Conservation (phyloP, 78 protist species). For the Dictyostelium purpureum region DNA sequence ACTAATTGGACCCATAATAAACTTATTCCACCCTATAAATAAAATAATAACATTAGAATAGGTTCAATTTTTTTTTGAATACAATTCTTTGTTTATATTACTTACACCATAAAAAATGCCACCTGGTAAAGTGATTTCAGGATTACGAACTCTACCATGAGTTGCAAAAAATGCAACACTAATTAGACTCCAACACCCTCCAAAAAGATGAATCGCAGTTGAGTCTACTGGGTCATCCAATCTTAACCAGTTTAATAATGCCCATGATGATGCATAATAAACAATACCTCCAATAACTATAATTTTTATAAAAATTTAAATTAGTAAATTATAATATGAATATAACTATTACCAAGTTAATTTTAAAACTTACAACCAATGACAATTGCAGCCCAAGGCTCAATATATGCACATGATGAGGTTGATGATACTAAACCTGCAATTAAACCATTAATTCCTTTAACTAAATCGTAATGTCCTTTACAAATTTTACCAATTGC, state of each 20-base stretch:
- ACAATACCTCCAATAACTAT: constrained; percentile 59
- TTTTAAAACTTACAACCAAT: constrained; percentile 19
- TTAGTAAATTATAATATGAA: not conserved
- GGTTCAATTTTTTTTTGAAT: not conserved
- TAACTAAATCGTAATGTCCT: constrained; percentile 64
- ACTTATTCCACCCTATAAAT: constrained; percentile 41
- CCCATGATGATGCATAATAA: constrained; percentile 66
- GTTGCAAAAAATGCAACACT: constrained; percentile 56
- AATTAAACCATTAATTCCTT: constrained; percentile 71
- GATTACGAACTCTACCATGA: constrained; percentile 50
- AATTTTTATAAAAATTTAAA: not conserved
- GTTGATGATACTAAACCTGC: constrained; percentile 74
- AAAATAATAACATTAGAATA: not conserved
- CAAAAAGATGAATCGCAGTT: constrained; percentile 59
- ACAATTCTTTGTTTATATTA: no score
- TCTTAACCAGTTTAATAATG: constrained; percentile 14
- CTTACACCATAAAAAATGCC: constrained; percentile 75
- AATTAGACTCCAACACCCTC: constrained; percentile 69
- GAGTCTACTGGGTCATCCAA: constrained; percentile 78
- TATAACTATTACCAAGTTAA: not conserved
- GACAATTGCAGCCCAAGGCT: constrained; percentile 77
- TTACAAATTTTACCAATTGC: constrained; percentile 28
- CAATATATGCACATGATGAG: constrained; percentile 66
- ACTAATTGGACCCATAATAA: constrained; percentile 69
- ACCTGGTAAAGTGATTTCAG: not conserved